phyloP scores from a whole-genome alignment of 345 rosid species.

The Bruguiera parviflora region DNA sequence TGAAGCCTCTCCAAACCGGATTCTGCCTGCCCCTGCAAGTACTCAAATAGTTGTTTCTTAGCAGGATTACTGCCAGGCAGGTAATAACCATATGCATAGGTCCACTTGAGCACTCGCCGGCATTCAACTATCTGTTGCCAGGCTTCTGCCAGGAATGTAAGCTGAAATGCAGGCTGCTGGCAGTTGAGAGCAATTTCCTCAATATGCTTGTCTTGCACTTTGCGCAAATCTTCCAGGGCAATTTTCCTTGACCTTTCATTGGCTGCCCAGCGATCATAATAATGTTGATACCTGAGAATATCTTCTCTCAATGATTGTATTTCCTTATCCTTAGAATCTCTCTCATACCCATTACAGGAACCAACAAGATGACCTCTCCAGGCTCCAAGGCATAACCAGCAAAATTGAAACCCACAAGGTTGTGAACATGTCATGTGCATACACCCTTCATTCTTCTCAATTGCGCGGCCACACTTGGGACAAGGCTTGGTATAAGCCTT shows the following conservation, averaged over 20 bases:
- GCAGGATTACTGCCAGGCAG: conserved; percentile 9
- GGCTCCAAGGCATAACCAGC: conserved; percentile 36
- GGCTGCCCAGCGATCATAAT: conserved; percentile 39
- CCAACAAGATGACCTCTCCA: neutral
- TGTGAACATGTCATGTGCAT: conserved; percentile 27
- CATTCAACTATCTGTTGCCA: conserved; percentile 37
- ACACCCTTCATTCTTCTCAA: conserved; percentile 36
- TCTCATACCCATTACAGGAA: neutral
- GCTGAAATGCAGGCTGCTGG: neutral
- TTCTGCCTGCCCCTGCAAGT: conserved; percentile 43
- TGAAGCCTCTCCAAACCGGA: conserved; percentile 35
- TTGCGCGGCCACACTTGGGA: conserved; percentile 35
- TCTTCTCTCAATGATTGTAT: neutral
- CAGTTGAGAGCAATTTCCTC: conserved; percentile 5
- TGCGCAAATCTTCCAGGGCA: conserved; percentile 13
- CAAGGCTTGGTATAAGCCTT: conserved; percentile 34
- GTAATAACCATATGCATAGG: conserved; percentile 36
- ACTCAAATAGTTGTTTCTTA: conserved; percentile 35
- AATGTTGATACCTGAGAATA: conserved; percentile 23
- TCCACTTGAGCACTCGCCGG: conserved; percentile 36
- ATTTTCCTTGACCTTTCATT: conserved; percentile 21
- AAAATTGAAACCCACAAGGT: conserved; percentile 21
- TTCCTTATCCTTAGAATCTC: neutral
- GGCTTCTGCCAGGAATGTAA: conserved; percentile 27
- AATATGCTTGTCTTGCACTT: neutral